Base-by-base conservation (phyloP, 805 yeast species). In the Komagataella mondaviorum region DNA sequence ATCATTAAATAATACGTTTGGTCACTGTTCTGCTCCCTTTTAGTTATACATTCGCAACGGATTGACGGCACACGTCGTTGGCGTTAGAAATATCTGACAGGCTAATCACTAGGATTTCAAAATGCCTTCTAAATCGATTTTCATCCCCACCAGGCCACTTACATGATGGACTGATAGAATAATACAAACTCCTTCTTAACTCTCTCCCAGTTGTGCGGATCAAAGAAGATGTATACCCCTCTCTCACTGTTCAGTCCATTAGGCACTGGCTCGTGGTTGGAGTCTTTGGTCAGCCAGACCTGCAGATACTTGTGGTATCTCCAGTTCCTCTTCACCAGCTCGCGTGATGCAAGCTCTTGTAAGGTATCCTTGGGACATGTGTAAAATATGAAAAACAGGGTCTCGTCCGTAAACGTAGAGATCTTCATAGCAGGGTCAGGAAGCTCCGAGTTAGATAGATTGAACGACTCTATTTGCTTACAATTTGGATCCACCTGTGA, bases 251-350 rank as follows among this genome's bases (percentile, higher is more conserved):
- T 76, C 22, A 23, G 10, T 44, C 83, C 84, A 39, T 85, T 78
- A 53, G 88, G 87, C 14, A 87, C 78, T 1, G 97, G 96, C 65
- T 91, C 98, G 55, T 82, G 81, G 59, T 80, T 79, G 24, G 95
- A 86, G 60, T 89, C 96, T 66, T 93, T 93, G 10, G 99, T 93
- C 53, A 93, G 71, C 99, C 99, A 93, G 50, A 93, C 89, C 69
- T 90, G 95, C 52, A 93, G 76, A 55, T 88, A 96, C 68, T 89
- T 91, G 68, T 93, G 99, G 62, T 87, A 93, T 57, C 98, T 78
- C 99, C 99, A 93, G 68, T 91, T 93, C 59, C 99, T 76, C 55
- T 81, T 81, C 59, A 88, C 88, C 58, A 93, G 76, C 65, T 91
- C 98, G 53, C 91, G 74, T 5, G 97, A 95, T 4, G 95, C 95